phyloP scores from a whole-genome alignment of 2,329 filamentous ascomycete species.

The Aspergillus hortae region DNA sequence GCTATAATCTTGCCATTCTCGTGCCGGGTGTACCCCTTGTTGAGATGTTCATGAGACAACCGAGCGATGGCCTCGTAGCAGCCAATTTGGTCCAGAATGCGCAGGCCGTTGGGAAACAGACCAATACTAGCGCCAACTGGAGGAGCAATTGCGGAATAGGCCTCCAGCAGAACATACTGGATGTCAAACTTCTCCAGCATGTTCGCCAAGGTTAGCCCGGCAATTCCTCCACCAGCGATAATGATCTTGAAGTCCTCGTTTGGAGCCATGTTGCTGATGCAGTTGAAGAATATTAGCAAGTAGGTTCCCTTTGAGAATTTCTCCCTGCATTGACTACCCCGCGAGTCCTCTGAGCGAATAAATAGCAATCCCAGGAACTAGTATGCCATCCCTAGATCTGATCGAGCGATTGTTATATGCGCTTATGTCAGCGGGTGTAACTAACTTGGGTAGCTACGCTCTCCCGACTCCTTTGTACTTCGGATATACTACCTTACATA shows the following conservation, averaged over 20 bases:
- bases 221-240: conserved; percentile 49
- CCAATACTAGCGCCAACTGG: conserved; percentile 49
- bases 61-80: background rate
- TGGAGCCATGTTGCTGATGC: background rate
- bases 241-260: conserved; percentile 29
- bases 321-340: background rate
- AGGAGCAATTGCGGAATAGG: conserved; percentile 31
- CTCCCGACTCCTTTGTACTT: too few species aligned
- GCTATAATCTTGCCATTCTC: background rate
- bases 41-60: background rate
- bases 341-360: background rate
- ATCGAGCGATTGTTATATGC: background rate
- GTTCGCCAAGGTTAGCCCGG: conserved; percentile 47
- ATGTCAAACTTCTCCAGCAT: conserved; percentile 46
- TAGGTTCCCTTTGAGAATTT: background rate
- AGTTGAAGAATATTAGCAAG: background rate
- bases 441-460: too few species aligned
- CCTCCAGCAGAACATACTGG: conserved; percentile 50
- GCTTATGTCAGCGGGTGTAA: background rate
- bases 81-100: conserved; percentile 52
- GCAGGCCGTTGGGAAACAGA: conserved; percentile 40
- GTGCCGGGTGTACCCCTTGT: background rate
- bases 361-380: background rate
- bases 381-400: background rate
- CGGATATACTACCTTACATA: too few species aligned